Conservation (phyloP, 2,329 filamentous ascomycete genomes). For the Xylariaceae sp. region DNA sequence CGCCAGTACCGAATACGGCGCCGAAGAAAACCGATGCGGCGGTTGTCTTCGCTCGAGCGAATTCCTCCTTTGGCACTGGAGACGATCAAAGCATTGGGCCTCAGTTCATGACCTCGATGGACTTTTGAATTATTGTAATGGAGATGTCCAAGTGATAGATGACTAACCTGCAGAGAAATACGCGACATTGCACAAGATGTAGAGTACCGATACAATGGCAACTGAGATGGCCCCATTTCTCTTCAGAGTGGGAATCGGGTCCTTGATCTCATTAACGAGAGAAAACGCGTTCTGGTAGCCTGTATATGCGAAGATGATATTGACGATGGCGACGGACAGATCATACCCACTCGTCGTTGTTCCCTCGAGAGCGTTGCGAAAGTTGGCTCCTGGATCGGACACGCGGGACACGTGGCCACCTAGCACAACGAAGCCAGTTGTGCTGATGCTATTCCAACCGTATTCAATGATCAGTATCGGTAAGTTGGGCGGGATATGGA, state of each 20-base stretch:
- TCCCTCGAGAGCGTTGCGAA: slow-evolving; percentile 51
- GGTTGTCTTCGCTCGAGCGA: slow-evolving; percentile 47
- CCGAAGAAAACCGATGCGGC: slow-evolving; percentile 56
- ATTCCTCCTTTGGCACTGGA: slow-evolving; percentile 47
- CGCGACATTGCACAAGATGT: slow-evolving; percentile 56
- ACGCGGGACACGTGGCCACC: slow-evolving; percentile 49
- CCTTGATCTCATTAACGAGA: slow-evolving; percentile 54
- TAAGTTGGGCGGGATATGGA: not conserved
- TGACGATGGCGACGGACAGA: slow-evolving; percentile 56
- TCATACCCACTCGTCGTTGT: slow-evolving; percentile 38
- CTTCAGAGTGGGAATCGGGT: slow-evolving; percentile 53
- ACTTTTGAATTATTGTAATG: no score
- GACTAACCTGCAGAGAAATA: slow-evolving; percentile 51
- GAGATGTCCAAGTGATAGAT: no score
- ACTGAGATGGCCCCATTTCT: slow-evolving; percentile 48
- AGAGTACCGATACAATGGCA: slow-evolving; percentile 47
- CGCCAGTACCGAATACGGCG: slow-evolving; percentile 49
- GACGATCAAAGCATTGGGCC: not conserved
- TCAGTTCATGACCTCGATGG: not conserved
- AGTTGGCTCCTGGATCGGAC: slow-evolving; percentile 49
- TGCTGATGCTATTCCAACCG: slow-evolving; percentile 37
- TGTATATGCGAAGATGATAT: slow-evolving; percentile 55
- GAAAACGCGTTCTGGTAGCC: slow-evolving; percentile 59
- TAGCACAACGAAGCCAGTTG: slow-evolving; percentile 60
- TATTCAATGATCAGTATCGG: not conserved